phyloP scores from a whole-genome alignment of 2,329 filamentous ascomycete genomes.

The Penicillium sp. region DNA sequence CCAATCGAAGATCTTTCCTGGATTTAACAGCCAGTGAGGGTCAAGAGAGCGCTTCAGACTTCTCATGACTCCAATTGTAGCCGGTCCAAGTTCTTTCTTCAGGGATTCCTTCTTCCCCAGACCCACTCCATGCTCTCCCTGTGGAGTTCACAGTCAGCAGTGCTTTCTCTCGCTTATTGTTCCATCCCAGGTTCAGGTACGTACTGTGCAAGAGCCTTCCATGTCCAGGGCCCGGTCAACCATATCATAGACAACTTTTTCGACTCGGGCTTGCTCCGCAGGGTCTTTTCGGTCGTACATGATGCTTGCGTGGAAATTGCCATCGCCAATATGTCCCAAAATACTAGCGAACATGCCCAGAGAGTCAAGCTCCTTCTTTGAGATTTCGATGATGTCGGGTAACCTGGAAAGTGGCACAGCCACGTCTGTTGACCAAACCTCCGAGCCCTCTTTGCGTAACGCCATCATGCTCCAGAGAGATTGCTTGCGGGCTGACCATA shows the following conservation, averaged over 20 bases:
- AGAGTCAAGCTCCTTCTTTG: constrained; percentile 82
- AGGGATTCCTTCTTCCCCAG: constrained; percentile 80
- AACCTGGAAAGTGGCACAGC: constrained; percentile 56
- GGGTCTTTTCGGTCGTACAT: constrained; percentile 71
- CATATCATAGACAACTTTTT: constrained; percentile 81
- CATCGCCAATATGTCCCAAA: constrained; percentile 84
- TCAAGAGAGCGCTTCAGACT: constrained; percentile 77
- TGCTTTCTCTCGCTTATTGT: constrained; percentile 2
- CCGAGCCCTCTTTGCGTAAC: constrained; percentile 49
- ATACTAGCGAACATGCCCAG: constrained; percentile 82
- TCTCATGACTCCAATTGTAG: constrained; percentile 78
- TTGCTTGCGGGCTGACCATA: constrained; percentile 58
- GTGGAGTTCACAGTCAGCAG: background rate
- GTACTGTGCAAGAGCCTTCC: constrained; percentile 79
- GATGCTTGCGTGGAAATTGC: constrained; percentile 91
- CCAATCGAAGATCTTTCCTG: constrained; percentile 81
- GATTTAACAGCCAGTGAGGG: constrained; percentile 84
- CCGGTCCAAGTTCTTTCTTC: constrained; percentile 69
- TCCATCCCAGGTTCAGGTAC: background rate
- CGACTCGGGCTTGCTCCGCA: constrained; percentile 67
- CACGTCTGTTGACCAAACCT: constrained; percentile 58
- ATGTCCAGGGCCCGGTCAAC: constrained; percentile 84
- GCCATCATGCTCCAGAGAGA: constrained; percentile 57
- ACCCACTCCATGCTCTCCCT: constrained; percentile 77
- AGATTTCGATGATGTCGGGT: constrained; percentile 65